phyloP scores from a whole-genome alignment of 2,329 filamentous ascomycete species.

The Periconia digitata region DNA sequence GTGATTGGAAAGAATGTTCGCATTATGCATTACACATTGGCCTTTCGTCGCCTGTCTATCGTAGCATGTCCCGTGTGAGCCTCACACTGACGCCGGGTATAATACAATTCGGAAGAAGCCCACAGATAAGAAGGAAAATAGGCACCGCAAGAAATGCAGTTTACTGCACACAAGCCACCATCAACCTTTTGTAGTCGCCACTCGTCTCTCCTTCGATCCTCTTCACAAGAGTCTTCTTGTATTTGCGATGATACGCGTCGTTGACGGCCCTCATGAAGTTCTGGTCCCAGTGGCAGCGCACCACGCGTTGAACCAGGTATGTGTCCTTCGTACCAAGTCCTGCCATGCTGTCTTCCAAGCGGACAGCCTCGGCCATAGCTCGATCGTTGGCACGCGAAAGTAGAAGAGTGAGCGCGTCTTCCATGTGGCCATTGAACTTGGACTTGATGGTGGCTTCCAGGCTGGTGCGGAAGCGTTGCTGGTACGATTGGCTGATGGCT shows the following conservation, averaged over 20 bases:
- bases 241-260: slow-evolving; percentile 72
- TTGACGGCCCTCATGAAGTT: slow-evolving; percentile 75
- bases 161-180: slow-evolving; percentile 63
- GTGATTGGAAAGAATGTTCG: too few species aligned
- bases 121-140: too few species aligned
- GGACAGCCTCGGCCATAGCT: slow-evolving; percentile 77
- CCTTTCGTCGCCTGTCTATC: not conserved
- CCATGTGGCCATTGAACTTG: slow-evolving; percentile 92
- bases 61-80: not conserved
- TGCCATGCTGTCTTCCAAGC: slow-evolving; percentile 85
- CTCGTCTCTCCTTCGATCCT: slow-evolving; percentile 82
- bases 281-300: slow-evolving; percentile 82
- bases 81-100: too few species aligned
- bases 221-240: slow-evolving; percentile 65
- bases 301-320: slow-evolving; percentile 73
- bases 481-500: slow-evolving; percentile 76
- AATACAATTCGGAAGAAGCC: too few species aligned
- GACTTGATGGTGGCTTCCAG: slow-evolving; percentile 75
- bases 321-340: slow-evolving; percentile 86
- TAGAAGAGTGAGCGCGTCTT: slow-evolving; percentile 78
- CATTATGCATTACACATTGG: not conserved
- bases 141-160: not conserved
- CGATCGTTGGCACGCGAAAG: slow-evolving; percentile 76
- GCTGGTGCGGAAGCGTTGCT: slow-evolving; percentile 67
- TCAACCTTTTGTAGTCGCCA: slow-evolving; percentile 75